Conservation (phyloP, 257 asterid species). For the Salvia splendens region DNA sequence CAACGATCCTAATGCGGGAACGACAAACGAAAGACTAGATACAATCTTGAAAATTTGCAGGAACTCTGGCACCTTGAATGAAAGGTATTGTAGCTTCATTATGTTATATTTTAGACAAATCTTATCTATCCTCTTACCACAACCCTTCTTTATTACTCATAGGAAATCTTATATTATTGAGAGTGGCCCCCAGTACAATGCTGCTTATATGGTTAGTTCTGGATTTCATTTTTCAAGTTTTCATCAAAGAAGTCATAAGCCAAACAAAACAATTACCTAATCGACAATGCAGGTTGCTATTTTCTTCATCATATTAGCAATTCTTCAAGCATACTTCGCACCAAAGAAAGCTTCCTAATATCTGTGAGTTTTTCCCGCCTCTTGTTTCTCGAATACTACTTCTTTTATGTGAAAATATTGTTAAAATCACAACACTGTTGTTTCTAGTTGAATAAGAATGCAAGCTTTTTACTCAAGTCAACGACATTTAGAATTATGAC, state of each 20-base stretch:
- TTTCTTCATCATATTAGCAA: conserved; percentile 61
- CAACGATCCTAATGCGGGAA: conserved; percentile 80
- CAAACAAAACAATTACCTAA: conserved; percentile 26
- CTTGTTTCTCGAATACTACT: not conserved
- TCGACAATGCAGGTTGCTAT: conserved; percentile 57
- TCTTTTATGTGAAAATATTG: not conserved
- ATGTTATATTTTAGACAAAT: not conserved
- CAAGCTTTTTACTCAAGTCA: not conserved
- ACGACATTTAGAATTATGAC: not conserved
- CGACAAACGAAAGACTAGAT: conserved; percentile 64
- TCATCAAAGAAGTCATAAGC: not conserved
- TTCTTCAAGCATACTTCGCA: conserved; percentile 51
- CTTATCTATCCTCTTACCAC: not conserved
- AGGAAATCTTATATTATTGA: conserved; percentile 73
- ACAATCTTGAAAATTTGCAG: conserved; percentile 71
- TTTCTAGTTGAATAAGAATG: not conserved
- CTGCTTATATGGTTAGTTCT: conserved; percentile 56
- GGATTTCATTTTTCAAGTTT: not conserved
- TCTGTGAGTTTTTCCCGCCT: conserved; percentile 43
- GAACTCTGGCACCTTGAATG: conserved; percentile 68
- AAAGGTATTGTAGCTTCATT: conserved; percentile 39
- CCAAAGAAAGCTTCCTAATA: conserved; percentile 41
- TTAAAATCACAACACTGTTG: not conserved
- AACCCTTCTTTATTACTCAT: conserved; percentile 26
- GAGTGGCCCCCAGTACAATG: conserved; percentile 52